phyloP scores from a whole-genome alignment of 176 grass and related monocot species.

The Puya raimondii region DNA sequence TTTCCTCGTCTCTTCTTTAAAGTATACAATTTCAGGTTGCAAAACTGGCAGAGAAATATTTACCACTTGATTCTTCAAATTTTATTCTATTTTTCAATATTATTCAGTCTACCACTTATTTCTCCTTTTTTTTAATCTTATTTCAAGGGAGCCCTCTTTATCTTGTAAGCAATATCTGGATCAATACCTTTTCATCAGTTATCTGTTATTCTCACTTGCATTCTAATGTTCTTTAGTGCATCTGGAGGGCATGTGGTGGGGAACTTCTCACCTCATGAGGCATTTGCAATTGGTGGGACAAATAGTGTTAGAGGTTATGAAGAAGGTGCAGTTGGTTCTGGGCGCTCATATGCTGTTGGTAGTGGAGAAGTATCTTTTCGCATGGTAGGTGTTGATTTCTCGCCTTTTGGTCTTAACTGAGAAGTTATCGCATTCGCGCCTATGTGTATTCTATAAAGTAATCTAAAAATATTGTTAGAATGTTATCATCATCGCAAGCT shows the following conservation, averaged over 20 bases:
- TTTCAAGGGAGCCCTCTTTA: background rate
- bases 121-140: background rate
- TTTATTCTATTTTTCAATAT: too few relatives aligned
- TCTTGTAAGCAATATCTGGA: background rate
- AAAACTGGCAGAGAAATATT: too few relatives aligned
- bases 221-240: constrained; percentile 48
- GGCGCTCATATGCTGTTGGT: constrained; percentile 62
- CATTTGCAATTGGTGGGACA: constrained; percentile 88
- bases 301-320: constrained; percentile 98
- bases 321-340: constrained; percentile 81
- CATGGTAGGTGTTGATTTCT: constrained; percentile 40
- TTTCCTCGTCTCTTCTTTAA: too few relatives aligned
- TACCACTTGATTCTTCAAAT: too few relatives aligned
- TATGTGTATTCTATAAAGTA: background rate
- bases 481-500: too few relatives aligned
- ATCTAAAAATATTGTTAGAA: background rate
- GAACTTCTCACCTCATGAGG: constrained; percentile 86
- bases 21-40: too few relatives aligned
- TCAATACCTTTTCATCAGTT: background rate
- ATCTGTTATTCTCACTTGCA: background rate
- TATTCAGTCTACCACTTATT: too few relatives aligned
- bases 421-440: background rate
- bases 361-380: constrained; percentile 79
- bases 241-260: constrained; percentile 79
- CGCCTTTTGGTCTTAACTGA: background rate